These are phyloP conservation scores for Pichia sp. DNA, from an alignment of 1,139 yeast species.

Conservation along the genomic window DNA sequence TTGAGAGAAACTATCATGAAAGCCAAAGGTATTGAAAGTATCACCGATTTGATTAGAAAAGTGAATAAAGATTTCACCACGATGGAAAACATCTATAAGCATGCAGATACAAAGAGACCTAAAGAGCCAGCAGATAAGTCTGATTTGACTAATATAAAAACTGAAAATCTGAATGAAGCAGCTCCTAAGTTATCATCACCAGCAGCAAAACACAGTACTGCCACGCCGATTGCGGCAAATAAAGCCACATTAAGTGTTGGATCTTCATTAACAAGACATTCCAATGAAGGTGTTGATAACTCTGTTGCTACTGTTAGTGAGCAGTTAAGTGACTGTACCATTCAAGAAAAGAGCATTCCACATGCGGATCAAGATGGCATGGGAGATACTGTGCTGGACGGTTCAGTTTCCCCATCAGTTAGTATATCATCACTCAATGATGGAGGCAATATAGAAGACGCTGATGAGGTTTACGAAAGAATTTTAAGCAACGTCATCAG, in stretches of 20 bases:
- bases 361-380: no score
- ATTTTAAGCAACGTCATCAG: conserved; percentile 57
- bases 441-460: conserved; percentile 24
- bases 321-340: no score
- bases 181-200: neutral
- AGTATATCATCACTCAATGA: neutral
- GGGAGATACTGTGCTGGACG: no score
- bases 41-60: conserved; percentile 59
- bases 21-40: conserved; percentile 71
- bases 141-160: no score
- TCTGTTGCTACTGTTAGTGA: no score
- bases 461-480: conserved; percentile 64
- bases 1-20: conserved; percentile 67
- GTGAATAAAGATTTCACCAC: conserved; percentile 44
- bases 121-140: neutral
- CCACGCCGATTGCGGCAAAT: no score
- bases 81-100: conserved; percentile 46
- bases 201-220: no score
- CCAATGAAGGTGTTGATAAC: no score
- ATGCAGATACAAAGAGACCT: conserved; percentile 12
- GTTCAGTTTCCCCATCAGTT: no score
- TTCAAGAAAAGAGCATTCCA: no score
- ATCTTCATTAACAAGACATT: no score
- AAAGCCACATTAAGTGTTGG: no score
- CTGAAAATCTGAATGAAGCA: neutral